Evolutionary conservation across 2,329 filamentous ascomycete species (phyloP).

Genomic region (Graphilbum fragrans): DNA sequence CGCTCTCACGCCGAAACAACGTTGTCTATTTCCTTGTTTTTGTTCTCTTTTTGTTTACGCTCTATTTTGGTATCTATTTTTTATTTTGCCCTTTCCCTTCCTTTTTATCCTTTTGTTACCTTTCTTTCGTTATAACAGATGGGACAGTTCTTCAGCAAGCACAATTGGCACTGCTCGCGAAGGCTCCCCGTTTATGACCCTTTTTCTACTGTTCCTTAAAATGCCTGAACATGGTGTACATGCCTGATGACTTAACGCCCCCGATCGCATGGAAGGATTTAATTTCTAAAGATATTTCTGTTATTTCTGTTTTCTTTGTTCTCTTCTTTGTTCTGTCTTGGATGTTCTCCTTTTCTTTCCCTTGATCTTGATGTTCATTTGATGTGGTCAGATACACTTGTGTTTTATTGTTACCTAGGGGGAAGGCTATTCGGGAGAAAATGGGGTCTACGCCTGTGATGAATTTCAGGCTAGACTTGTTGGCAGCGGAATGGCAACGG

Average conservation of each 20-base stretch:
- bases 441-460: slow-evolving; percentile 2
- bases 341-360: not conserved
- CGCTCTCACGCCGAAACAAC: not conserved
- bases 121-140: not conserved
- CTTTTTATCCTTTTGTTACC: not conserved
- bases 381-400: slow-evolving; percentile 6
- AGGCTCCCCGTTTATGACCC: not conserved
- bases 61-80: not conserved
- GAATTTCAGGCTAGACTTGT: slow-evolving; percentile 6
- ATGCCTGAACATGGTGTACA: slow-evolving; percentile 13
- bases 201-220: slow-evolving; percentile 6
- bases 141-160: not conserved
- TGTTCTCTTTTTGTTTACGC: slow-evolving; percentile 1
- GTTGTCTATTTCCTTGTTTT: slow-evolving; percentile 1
- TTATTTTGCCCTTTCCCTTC: not conserved
- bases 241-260: slow-evolving; percentile 13
- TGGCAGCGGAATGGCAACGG: not conserved
- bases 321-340: slow-evolving; percentile 1
- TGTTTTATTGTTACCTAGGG: slow-evolving; percentile 1
- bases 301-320: slow-evolving; percentile 1
- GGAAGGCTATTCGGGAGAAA: slow-evolving; percentile 2
- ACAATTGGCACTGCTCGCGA: no score
- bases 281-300: slow-evolving; percentile 10
- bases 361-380: not conserved
- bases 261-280: slow-evolving; percentile 12